Conservation (phyloP, 2,329 filamentous ascomycete species). For the Apiospora rasikravindrae region DNA sequence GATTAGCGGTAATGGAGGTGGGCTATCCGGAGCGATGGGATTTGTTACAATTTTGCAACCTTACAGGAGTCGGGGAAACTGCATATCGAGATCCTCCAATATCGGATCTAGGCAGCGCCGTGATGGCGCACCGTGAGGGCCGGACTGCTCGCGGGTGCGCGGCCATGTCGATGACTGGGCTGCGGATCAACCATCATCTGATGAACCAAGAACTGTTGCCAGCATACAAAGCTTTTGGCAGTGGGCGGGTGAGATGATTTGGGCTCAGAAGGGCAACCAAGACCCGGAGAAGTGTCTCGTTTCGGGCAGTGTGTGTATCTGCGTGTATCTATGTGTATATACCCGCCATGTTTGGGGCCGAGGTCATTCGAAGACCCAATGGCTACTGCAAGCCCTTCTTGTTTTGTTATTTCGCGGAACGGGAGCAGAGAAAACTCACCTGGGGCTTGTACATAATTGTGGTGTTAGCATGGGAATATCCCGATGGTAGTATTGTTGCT, state of each 20-base stretch:
- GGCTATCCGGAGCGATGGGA: background rate
- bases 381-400: background rate
- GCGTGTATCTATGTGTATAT: constrained; percentile 16
- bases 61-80: background rate
- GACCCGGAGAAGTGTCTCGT: background rate
- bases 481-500: background rate
- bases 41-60: background rate
- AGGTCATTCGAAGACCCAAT: background rate
- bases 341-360: constrained; percentile 5
- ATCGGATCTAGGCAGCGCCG: background rate
- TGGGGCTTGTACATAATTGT: background rate
- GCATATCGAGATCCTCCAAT: background rate
- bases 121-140: background rate
- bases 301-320: constrained; percentile 10
- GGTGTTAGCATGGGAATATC: background rate
- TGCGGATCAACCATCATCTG: background rate
- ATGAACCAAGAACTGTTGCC: background rate
- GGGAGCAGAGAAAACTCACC: background rate
- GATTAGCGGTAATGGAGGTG: constrained; percentile 8
- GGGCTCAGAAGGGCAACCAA: background rate
- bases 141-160: background rate
- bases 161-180: background rate
- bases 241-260: background rate
- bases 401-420: background rate
- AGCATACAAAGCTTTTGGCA: background rate